Percentiles rank a stretch among this genome's conserved stretches.
Evolutionary conservation across 1,284 basidiomycete species (phyloP).

Genomic region (Vanrija sp.): DNA sequence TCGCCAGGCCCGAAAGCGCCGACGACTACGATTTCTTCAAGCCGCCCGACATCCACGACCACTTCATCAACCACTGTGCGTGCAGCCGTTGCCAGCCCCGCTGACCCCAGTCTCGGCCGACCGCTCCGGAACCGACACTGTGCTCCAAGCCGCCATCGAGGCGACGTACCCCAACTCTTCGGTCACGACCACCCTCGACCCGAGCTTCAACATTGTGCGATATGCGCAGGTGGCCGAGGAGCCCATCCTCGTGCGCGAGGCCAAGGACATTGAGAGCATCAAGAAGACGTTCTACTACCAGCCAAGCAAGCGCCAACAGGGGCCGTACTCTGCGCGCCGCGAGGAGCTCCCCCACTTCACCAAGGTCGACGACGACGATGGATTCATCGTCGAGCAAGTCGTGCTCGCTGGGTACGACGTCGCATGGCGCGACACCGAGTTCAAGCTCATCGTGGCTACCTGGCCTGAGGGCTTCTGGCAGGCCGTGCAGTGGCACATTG

Average conservation of each 20-base stretch:
- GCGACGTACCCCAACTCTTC: slow-evolving; percentile 21
- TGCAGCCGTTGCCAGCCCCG: too few relatives aligned
- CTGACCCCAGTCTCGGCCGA: too few relatives aligned
- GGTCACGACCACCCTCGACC: slow-evolving; percentile 19
- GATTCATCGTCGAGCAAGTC: slow-evolving; percentile 12
- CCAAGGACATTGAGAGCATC: slow-evolving; percentile 17
- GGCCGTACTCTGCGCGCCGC: not conserved
- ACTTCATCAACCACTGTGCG: too few relatives aligned
- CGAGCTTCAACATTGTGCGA: slow-evolving; percentile 18
- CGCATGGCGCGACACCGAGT: slow-evolving; percentile 21
- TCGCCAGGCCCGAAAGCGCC: too few relatives aligned
- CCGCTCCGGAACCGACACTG: slow-evolving; percentile 20
- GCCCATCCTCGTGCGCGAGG: slow-evolving; percentile 14
- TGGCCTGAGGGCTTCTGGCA: slow-evolving; percentile 20
- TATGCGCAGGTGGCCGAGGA: slow-evolving; percentile 18
- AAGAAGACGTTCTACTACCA: slow-evolving; percentile 16
- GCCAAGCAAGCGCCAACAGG: slow-evolving; percentile 20
- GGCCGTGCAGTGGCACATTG: slow-evolving; percentile 29
- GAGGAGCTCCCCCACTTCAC: too few relatives aligned
- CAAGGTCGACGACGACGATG: slow-evolving; percentile 3
- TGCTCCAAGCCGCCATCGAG: slow-evolving; percentile 16
- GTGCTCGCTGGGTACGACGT: slow-evolving; percentile 27
- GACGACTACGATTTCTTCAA: too few relatives aligned
- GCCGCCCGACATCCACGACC: too few relatives aligned
- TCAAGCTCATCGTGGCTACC: slow-evolving; percentile 23